These are phyloP conservation scores for Phalaenopsis aphrodite DNA, from an alignment of 106 monocot species.

Conservation along the genomic window DNA sequence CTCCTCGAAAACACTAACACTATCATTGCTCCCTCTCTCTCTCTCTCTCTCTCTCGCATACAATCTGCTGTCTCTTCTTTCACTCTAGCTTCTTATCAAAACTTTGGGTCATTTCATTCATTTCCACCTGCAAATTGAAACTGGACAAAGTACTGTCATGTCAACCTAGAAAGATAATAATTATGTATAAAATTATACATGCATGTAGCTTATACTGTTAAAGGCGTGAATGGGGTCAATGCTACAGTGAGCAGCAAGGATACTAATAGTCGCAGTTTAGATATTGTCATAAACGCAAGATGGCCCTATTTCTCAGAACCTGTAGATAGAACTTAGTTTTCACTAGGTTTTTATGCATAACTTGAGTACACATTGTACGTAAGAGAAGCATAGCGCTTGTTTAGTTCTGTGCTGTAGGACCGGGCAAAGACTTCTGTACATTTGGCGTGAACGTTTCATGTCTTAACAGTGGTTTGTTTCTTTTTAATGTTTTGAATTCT, in stretches of 20 bases:
- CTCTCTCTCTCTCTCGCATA: neutral
- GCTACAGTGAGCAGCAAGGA: neutral
- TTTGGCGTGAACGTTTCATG: neutral
- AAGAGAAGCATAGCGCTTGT: neutral
- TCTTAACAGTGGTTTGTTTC: no score
- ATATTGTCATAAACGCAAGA: no score
- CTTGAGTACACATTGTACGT: neutral
- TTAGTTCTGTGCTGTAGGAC: neutral
- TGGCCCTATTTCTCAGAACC: neutral
- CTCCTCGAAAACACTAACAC: slow-evolving; percentile 8
- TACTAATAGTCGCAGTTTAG: neutral
- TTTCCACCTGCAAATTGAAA: neutral
- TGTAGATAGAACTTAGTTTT: neutral
- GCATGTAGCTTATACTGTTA: neutral
- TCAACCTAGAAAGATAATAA: neutral
- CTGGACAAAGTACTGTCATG: slow-evolving; percentile 12
- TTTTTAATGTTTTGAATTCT: no score
- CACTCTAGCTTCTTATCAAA: slow-evolving; percentile 5
- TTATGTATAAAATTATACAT: neutral
- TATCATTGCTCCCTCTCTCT: slow-evolving; percentile 1
- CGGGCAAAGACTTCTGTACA: neutral
- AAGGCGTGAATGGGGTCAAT: neutral
- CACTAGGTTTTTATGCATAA: no score
- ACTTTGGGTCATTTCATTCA: slow-evolving; percentile 11
- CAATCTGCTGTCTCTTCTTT: slow-evolving; percentile 8